Percentiles rank a stretch among this genome's conserved stretches.
Conservation (phyloP, 1,284 basidiomycete genomes). For the Malassezia obtusa region DNA sequence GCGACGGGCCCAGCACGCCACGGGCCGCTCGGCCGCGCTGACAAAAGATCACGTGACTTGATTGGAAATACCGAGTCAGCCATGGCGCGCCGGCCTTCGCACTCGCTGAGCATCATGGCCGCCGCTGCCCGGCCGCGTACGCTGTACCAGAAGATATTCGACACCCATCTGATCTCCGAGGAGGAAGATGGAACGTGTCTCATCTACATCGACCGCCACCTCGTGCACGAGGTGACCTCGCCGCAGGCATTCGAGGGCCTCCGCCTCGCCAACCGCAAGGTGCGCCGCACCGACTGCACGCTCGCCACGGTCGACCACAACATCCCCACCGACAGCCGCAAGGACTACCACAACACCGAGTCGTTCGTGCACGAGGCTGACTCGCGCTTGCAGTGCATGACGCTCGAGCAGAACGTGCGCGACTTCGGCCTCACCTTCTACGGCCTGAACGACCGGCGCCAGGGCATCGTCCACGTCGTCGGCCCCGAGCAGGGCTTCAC, state of each 20-base stretch:
- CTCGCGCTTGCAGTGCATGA: slow-evolving; percentile 43
- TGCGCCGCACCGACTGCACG: slow-evolving; percentile 44
- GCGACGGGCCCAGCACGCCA: slow-evolving; percentile 5
- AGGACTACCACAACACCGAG: slow-evolving; percentile 40
- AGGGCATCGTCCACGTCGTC: slow-evolving; percentile 47
- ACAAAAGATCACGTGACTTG: slow-evolving; percentile 5
- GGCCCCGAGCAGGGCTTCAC: slow-evolving; percentile 47
- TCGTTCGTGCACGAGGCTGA: slow-evolving; percentile 42
- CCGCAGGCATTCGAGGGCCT: slow-evolving; percentile 47
- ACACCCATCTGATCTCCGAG: slow-evolving; percentile 37
- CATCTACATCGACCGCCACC: slow-evolving; percentile 45
- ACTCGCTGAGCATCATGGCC: neutral
- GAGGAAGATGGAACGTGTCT: slow-evolving; percentile 41
- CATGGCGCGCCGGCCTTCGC: neutral
- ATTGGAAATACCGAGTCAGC: slow-evolving; percentile 11
- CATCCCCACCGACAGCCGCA: slow-evolving; percentile 43
- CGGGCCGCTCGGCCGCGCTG: slow-evolving; percentile 14
- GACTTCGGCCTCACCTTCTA: slow-evolving; percentile 47
- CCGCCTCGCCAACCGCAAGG: slow-evolving; percentile 32
- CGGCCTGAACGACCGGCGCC: slow-evolving; percentile 40
- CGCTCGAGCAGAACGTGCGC: slow-evolving; percentile 44
- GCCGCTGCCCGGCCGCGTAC: slow-evolving; percentile 21
- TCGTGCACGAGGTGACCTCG: slow-evolving; percentile 47
- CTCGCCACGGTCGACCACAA: slow-evolving; percentile 48
- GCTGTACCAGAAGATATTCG: slow-evolving; percentile 46